These are phyloP conservation scores for Forsythia suspensa DNA, from an alignment of 257 asterid genomes.

Conservation along the genomic window DNA sequence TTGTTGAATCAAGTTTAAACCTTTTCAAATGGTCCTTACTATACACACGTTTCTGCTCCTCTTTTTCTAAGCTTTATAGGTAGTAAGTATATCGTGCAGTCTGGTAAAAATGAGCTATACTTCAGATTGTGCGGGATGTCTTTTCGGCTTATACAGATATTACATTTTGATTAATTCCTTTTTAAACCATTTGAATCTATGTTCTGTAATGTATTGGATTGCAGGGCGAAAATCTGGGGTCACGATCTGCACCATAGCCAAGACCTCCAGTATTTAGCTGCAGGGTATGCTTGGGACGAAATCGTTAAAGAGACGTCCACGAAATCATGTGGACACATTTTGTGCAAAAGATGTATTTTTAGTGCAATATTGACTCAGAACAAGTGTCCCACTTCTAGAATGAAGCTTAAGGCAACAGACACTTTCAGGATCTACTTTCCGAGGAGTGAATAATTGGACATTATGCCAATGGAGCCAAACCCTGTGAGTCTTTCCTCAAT, in stretches of 20 bases:
- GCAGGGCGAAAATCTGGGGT: not conserved
- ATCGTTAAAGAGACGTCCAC: not conserved
- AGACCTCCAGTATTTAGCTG: not conserved
- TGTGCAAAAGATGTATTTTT: not conserved
- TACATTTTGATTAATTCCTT: too few relatives aligned
- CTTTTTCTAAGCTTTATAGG: too few relatives aligned
- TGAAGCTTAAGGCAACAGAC: not conserved
- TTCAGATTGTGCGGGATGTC: too few relatives aligned
- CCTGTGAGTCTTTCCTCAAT: too few relatives aligned
- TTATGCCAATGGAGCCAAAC: not conserved
- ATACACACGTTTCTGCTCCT: too few relatives aligned
- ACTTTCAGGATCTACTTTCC: not conserved
- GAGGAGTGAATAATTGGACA: not conserved
- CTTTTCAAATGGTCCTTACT: too few relatives aligned
- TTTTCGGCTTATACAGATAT: too few relatives aligned
- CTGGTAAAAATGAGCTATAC: too few relatives aligned
- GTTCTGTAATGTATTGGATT: too few relatives aligned
- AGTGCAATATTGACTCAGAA: not conserved
- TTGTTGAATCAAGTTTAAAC: too few relatives aligned
- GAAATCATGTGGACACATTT: not conserved
- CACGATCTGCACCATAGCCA: not conserved
- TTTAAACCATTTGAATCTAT: too few relatives aligned
- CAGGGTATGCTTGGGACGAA: not conserved
- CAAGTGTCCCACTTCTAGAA: not conserved
- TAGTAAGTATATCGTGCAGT: too few relatives aligned